Evolutionary conservation across 805 yeast species (phyloP), one percentile per base, ranked within the genome.

Genomic region (Barnettozyma salicaria): DNA sequence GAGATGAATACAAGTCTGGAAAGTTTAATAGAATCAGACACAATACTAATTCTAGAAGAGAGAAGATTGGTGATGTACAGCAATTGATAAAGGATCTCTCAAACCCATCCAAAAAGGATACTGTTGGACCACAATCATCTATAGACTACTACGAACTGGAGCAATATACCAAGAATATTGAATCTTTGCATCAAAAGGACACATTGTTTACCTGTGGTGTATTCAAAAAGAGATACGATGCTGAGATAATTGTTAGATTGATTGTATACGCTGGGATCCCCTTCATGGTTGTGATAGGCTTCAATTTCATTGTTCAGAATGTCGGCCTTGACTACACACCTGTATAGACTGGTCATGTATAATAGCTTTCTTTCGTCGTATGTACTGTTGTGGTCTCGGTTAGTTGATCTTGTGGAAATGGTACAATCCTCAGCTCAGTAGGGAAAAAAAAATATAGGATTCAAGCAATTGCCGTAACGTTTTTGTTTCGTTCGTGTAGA

Each of bases 251-350:
- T 22, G 88, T 92, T 8, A 70, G 95, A 50, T 63, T 84, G 43
- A 60, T 82, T 13, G 83, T 88, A 1, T 90, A 90, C 60, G 80
- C 84, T 1, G 97, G 97, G 0, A 76, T 90, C 20, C 72, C 92
- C 0, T 50, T 67, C 19, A 59, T 72, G 22, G 80, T 83, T 0
- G 58, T 72, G 5, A 27, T 61, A 5, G 53, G 53, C 2, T 60
- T 64, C 34, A 61, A 67, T 1, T 21, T 48, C 5, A 37, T 48
- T 11, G 36, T 45, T 10, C 26, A 37, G 9, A 14, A 33, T 2
- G 22, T 43, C 5, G 48, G 52, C 8, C 33, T 53, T 11, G 39
- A 37, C 8, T 41, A 41, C 12, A 25, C 29, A 14, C 48, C 50
- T 6, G 10, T n/a, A n/a, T n/a, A n/a, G n/a, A n/a, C n/a, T n/a